phyloP scores from a whole-genome alignment of 768 basidiomycete genomes.

The Lyophyllum shimeji region DNA sequence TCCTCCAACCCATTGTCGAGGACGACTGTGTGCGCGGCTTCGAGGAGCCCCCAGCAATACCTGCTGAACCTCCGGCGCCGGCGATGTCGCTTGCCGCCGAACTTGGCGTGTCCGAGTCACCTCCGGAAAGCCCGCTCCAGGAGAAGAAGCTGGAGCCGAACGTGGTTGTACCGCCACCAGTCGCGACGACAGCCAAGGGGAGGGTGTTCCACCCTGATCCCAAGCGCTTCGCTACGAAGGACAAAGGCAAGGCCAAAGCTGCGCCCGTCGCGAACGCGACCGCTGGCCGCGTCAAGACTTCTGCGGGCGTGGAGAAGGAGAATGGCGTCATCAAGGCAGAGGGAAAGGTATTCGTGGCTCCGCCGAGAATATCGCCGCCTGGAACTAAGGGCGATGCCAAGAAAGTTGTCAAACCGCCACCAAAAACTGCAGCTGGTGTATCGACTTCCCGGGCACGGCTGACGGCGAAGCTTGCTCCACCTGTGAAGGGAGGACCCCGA shows the following conservation, averaged over 20 bases:
- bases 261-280: slow-evolving; percentile 34
- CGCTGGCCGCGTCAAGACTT: slow-evolving; percentile 22
- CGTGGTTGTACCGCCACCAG: slow-evolving; percentile 12
- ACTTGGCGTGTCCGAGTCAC: slow-evolving; percentile 41
- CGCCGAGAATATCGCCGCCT: slow-evolving; percentile 23
- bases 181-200: slow-evolving; percentile 18
- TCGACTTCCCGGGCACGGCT: slow-evolving; percentile 21
- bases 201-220: slow-evolving; percentile 30
- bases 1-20: slow-evolving; percentile 32
- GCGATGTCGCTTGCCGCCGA: slow-evolving; percentile 44
- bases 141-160: slow-evolving; percentile 47
- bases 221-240: slow-evolving; percentile 32
- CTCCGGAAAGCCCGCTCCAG: slow-evolving; percentile 51
- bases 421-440: slow-evolving; percentile 15
- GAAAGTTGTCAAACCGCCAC: slow-evolving; percentile 17
- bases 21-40: slow-evolving; percentile 30
- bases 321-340: slow-evolving; percentile 3
- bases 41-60: slow-evolving; percentile 18
- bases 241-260: slow-evolving; percentile 39
- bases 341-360: not conserved
- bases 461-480: slow-evolving; percentile 31
- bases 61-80: slow-evolving; percentile 8
- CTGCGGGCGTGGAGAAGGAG: slow-evolving; percentile 31
- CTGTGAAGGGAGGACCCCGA: slow-evolving; percentile 49
- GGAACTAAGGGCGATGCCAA: slow-evolving; percentile 15